These are phyloP conservation scores for Zasmidium angulare DNA, from an alignment of 2,329 filamentous ascomycete genomes.

Conservation along the genomic window DNA sequence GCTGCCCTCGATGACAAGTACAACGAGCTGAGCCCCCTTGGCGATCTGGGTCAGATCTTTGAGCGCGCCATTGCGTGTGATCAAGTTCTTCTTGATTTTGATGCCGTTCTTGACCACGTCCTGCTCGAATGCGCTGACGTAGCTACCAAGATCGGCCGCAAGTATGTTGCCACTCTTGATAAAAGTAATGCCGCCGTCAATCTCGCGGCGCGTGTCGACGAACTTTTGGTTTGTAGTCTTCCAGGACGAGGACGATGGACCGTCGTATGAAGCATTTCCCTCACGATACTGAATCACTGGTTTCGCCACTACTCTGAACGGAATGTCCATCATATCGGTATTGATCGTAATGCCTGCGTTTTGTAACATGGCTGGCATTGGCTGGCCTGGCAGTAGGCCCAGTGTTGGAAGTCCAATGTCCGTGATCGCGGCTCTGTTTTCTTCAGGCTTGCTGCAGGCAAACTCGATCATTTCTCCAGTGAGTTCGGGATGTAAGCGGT, in stretches of 20 bases:
- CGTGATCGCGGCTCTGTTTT: conserved; percentile 1
- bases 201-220: not conserved
- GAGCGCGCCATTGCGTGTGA: not conserved
- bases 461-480: conserved; percentile 4
- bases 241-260: not conserved
- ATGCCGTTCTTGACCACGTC: not conserved
- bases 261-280: too few species aligned
- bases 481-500: not conserved
- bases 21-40: too few species aligned
- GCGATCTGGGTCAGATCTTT: not conserved
- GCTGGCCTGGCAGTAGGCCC: not conserved
- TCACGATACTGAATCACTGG: not conserved
- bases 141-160: not conserved
- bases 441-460: not conserved
- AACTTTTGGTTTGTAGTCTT: not conserved
- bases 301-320: not conserved
- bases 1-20: not conserved
- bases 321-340: not conserved
- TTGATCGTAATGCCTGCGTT: not conserved
- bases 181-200: not conserved
- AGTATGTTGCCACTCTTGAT: not conserved
- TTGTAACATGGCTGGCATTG: not conserved
- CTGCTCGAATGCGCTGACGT: not conserved
- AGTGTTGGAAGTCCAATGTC: not conserved
- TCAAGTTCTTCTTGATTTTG: not conserved